Evolutionary conservation across 371 early-diverging fungal genomes (phyloP), one percentile per base, ranked within the genome.

Genomic region (Rhizopus microsporus): DNA sequence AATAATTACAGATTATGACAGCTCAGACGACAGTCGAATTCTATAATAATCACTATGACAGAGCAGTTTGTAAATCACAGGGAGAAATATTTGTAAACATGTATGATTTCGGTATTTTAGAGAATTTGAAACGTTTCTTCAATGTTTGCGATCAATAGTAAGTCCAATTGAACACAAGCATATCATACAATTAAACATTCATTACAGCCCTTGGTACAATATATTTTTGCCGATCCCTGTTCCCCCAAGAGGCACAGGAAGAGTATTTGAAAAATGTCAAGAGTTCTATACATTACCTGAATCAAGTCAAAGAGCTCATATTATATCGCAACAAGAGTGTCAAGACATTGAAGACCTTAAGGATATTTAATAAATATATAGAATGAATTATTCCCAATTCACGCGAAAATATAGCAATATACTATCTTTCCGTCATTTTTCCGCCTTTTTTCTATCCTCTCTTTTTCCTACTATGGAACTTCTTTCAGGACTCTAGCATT

Each of bases 11-110:
- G 77, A 70, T 74, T n/a, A 35, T 82, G 45, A 82, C 85, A n/a
- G 85, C 79, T 2, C 85, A 84, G 51, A 84, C 85, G 15, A 84
- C 85, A 3, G 67, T 84, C 17, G 85, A 84, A 40, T 83, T 81
- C 51, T 81, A 82, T 69, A 81, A 82, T 51, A 84, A 84, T 51
- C 49, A 73, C 8, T 82, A 82, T 30, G 83, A 82, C 40, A 77
- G 62, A 56, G 65, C 68, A 31, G 58, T 80, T 8, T 71, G 74
- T 59, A 82, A 81, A 63, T 68, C 62, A 45, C 64, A 77, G 54
- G 83, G 83, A 31, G 85, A 84, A 60, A 70, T 67, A 23, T 84
- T 81, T 62, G 72, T 81, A 34, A 84, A 82, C 54, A 82, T 82
- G 81, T 84, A 84, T 57, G 67, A 81, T 57, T 84, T 82, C 60